Evolutionary conservation across 768 basidiomycete genomes (phyloP).

Genomic region (Lactarius deliciosus): DNA sequence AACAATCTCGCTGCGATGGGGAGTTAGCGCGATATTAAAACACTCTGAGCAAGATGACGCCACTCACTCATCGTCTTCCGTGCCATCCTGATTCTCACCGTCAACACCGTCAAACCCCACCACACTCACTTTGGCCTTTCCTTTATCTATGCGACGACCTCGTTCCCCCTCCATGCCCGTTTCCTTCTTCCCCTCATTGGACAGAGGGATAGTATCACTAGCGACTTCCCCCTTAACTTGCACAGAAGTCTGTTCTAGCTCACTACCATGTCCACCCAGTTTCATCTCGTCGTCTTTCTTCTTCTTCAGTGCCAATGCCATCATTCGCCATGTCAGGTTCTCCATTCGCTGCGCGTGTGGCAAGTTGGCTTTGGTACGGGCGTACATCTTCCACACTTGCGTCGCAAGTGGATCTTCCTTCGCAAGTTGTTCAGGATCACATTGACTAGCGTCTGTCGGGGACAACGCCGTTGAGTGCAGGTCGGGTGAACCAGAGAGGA

Average conservation of each 20-base stretch:
- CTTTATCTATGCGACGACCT: conserved; percentile 77
- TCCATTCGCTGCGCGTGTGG: conserved; percentile 97
- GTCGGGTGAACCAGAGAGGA: conserved; percentile 67
- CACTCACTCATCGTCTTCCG: conserved; percentile 75
- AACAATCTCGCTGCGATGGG: conserved; percentile 48
- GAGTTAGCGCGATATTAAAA: conserved; percentile 31
- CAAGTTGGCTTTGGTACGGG: conserved; percentile 81
- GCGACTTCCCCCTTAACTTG: conserved; percentile 31
- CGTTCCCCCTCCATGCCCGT: conserved; percentile 47
- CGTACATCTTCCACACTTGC: conserved; percentile 97
- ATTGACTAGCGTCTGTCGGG: conserved; percentile 38
- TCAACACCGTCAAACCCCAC: conserved; percentile 84
- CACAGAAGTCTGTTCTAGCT: conserved; percentile 25
- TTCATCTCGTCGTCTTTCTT: conserved; percentile 70
- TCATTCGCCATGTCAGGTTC: conserved; percentile 98
- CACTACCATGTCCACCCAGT: conserved; percentile 27
- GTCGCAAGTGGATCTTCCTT: conserved; percentile 90
- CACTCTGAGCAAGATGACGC: conserved; percentile 31
- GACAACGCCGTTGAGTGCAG: conserved; percentile 47
- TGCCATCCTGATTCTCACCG: conserved; percentile 65
- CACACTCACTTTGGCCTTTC: conserved; percentile 73
- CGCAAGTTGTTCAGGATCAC: conserved; percentile 64
- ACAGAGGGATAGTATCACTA: conserved; percentile 22
- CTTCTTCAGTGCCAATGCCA: conserved; percentile 92
- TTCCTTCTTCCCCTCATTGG: conserved; percentile 26